phyloP scores from a whole-genome alignment of 345 rosid species.

The Passiflora organensis region DNA sequence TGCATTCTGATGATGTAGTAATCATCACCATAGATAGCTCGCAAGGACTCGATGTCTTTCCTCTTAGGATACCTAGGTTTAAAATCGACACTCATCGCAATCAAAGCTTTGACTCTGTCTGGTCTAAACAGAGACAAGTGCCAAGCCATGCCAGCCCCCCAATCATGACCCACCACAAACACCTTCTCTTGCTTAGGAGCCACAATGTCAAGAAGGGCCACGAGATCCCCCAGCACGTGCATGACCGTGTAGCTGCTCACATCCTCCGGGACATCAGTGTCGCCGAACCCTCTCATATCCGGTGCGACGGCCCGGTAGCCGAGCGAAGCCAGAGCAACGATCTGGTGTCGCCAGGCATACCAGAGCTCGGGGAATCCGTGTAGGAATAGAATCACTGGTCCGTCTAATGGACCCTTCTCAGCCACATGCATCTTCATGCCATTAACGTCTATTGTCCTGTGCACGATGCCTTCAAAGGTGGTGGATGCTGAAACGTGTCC shows the following conservation, averaged over 20 bases:
- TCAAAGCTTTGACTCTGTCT: slow-evolving; percentile 60
- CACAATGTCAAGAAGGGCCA: slow-evolving; percentile 42
- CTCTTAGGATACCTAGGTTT: slow-evolving; percentile 16
- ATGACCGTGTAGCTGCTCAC: slow-evolving; percentile 9
- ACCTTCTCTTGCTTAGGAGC: slow-evolving; percentile 35
- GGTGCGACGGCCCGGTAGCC: slow-evolving; percentile 38
- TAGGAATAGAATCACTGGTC: slow-evolving; percentile 22
- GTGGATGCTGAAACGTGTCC: too few relatives aligned
- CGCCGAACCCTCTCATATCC: slow-evolving; percentile 32
- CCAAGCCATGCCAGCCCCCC: slow-evolving; percentile 71
- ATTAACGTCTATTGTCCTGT: slow-evolving; percentile 12
- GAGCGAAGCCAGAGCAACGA: slow-evolving; percentile 21
- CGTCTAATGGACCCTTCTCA: slow-evolving; percentile 16
- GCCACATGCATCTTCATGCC: slow-evolving; percentile 31
- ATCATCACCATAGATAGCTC: slow-evolving; percentile 15
- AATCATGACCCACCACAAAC: slow-evolving; percentile 65
- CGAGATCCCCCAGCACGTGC: slow-evolving; percentile 31
- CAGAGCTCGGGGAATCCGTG: slow-evolving; percentile 35
- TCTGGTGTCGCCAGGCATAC: slow-evolving; percentile 39
- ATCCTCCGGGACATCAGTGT: slow-evolving; percentile 25
- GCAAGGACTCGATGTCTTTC: neutral
- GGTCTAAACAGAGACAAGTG: slow-evolving; percentile 47
- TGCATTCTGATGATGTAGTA: slow-evolving; percentile 14
- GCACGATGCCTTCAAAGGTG: slow-evolving; percentile 8
- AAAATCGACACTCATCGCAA: slow-evolving; percentile 44